Percentiles rank a stretch among this genome's conserved stretches.
phyloP scores from a whole-genome alignment of 345 rosid species.

The Eucalyptus fibrosa region DNA sequence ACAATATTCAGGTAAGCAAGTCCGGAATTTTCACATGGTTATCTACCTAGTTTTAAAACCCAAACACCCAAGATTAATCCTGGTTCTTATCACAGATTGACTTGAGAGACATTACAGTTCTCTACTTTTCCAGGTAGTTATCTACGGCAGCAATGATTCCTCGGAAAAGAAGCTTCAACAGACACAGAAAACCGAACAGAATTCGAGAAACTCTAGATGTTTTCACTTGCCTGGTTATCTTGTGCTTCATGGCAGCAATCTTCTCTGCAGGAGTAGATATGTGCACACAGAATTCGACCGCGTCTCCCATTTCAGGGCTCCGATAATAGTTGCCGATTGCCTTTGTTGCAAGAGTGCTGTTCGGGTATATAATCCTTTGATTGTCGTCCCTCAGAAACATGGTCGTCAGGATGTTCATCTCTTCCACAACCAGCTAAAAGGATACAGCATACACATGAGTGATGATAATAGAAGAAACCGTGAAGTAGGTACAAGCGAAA shows the following conservation, averaged over 20 bases:
- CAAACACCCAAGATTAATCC: neutral
- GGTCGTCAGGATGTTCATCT: conserved; percentile 88
- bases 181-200: neutral
- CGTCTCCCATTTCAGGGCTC: conserved; percentile 91
- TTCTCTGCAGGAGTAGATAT: conserved; percentile 66
- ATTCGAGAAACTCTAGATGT: neutral
- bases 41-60: neutral
- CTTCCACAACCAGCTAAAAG: conserved; percentile 80
- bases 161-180: neutral
- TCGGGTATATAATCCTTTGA: conserved; percentile 55
- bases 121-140: neutral
- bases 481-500: neutral
- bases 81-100: neutral
- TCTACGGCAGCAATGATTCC: neutral
- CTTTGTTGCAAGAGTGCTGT: conserved; percentile 59
- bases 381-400: conserved; percentile 79
- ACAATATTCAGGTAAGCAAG: neutral
- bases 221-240: conserved; percentile 33
- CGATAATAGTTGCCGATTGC: conserved; percentile 71
- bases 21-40: neutral
- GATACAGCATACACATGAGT: neutral
- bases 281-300: conserved; percentile 68
- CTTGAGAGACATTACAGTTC: neutral
- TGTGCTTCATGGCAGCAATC: conserved; percentile 47
- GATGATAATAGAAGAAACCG: neutral